Evolutionary conservation across 2,329 filamentous ascomycete species (phyloP).

Genomic region (Neonectria hederae): DNA sequence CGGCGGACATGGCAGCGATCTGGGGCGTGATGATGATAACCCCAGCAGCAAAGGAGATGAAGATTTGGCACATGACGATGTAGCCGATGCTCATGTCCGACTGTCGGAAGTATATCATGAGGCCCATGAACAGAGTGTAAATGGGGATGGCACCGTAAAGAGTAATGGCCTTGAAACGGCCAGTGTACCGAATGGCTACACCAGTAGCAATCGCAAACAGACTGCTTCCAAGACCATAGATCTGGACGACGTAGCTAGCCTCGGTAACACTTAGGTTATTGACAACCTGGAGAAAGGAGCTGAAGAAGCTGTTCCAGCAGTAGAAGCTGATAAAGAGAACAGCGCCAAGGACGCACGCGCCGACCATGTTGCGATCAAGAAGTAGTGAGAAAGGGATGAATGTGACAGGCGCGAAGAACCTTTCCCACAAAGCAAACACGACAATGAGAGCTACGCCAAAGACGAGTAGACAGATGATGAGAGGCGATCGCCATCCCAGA

Average conservation of each 20-base stretch:
- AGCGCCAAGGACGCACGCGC: conserved; percentile 37
- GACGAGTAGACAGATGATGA: conserved; percentile 59
- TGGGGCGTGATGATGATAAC: conserved; percentile 43
- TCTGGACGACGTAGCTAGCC: conserved; percentile 46
- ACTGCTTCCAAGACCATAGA: conserved; percentile 49
- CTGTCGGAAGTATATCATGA: conserved; percentile 50
- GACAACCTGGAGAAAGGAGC: conserved; percentile 54
- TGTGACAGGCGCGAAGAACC: conserved; percentile 56
- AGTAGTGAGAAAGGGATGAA: conserved; percentile 57
- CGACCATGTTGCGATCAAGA: conserved; percentile 38
- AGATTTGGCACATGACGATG: conserved; percentile 52
- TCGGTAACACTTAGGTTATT: conserved; percentile 41
- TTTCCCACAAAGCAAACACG: conserved; percentile 57
- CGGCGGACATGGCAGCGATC: conserved; percentile 47
- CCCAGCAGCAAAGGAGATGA: conserved; percentile 45
- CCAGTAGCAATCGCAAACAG: conserved; percentile 53
- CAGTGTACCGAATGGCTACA: conserved; percentile 46
- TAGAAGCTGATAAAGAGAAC: conserved; percentile 44
- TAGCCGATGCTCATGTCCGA: conserved; percentile 45
- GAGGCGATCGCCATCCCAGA: conserved; percentile 51
- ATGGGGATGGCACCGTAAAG: conserved; percentile 38
- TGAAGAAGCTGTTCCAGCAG: conserved; percentile 52
- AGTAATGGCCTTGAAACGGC: conserved; percentile 46
- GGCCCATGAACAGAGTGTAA: conserved; percentile 43
- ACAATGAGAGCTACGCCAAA: conserved; percentile 62